Conservation (phyloP, 306 rosid genomes). For the Prunus persica region Prunus_persica_NCBIv2 NC_034014.1:18211001-18211500, state of each 20-base stretch:
- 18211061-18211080: background rate
- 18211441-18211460: background rate
- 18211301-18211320: too few species aligned
- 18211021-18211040: background rate
- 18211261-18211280: background rate
- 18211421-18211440: background rate
- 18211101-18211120: background rate
- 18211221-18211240: background rate
- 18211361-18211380: background rate
- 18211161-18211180: background rate
- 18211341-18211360: background rate
- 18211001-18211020: background rate
- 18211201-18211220: background rate
- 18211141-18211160: background rate
- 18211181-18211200: background rate
- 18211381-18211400: background rate
- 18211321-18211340: background rate
- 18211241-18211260: background rate
- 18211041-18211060: background rate
- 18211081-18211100: background rate
- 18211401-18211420: background rate
- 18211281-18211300: background rate
- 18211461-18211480: background rate
- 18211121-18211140: background rate
- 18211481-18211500: background rate